Evolutionary conservation across 2,329 filamentous ascomycete genomes (phyloP), one percentile per base, ranked within the genome.

Genomic region (Colletotrichum tamarilloi): DNA sequence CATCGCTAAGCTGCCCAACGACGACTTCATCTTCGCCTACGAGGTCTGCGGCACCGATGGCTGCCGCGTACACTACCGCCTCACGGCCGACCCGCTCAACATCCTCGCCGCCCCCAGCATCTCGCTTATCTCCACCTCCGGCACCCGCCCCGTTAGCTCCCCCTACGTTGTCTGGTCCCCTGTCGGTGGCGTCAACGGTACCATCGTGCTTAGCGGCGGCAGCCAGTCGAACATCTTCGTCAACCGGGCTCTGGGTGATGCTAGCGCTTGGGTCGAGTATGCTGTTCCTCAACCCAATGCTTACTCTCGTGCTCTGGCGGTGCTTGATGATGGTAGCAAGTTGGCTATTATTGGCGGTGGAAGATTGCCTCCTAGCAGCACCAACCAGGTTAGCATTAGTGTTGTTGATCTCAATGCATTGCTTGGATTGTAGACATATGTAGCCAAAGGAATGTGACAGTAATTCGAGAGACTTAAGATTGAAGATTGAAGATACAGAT

Each of bases 21-120:
- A 86, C 66, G 82, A 89, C 77, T 93, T 87, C 81, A 88, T 94
- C 77, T 89, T 91, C 83, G 86, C 87, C 12, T 92, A 92, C 81
- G 92, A 93, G 79, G 90, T 89, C 74, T 89, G 89, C 64, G 87
- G 80, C 22, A 87, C 76, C 30, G 80, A 80, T 73, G 79, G 81
- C 76, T 86, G 84, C 79, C 83, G 84, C n/a, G 83, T 86, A 9
- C 83, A 85, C 80, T 87, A 87, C 80, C 81, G 82, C 26, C 75
- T 87, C 59, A 78, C 83, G 22, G 76, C 79, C 59, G 77, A 80
- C 35, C 85, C 85, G 3, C 77, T 79, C 55, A 76, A 80, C 56
- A 84, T 87, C 74, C 75, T 79, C 69, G 67, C 77, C 28, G 80
- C 79, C 12, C 76, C 78, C 2, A 77, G 77, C 1, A 76, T 79